Conservation (phyloP, 805 yeast genomes). For the Candida khao-thaluensis region DNA sequence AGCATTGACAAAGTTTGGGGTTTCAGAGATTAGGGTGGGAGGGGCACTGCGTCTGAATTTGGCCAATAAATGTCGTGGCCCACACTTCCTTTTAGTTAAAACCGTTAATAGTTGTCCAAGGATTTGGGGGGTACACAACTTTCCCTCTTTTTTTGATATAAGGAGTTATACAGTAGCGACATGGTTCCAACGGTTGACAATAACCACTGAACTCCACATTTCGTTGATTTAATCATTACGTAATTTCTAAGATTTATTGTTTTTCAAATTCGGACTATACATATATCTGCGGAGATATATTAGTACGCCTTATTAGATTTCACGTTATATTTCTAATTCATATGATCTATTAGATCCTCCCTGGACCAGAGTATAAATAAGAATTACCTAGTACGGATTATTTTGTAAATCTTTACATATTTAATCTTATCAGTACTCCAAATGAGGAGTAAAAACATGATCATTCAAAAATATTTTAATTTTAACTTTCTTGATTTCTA, state of each 20-base stretch:
- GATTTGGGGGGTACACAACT: conserved; percentile 1
- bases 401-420: background rate
- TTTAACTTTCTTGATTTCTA: background rate
- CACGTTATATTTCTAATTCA: too few relatives aligned
- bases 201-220: conserved; percentile 5
- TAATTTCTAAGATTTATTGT: too few relatives aligned
- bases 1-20: too few relatives aligned
- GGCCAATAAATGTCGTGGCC: conserved; percentile 1
- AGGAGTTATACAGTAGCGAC: background rate
- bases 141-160: background rate
- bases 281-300: too few relatives aligned
- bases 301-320: too few relatives aligned
- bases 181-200: conserved; percentile 3
- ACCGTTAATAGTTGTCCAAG: background rate
- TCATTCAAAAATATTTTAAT: background rate
- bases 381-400: too few relatives aligned
- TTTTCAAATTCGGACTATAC: too few relatives aligned
- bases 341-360: too few relatives aligned
- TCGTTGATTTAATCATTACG: conserved; percentile 1
- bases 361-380: too few relatives aligned
- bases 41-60: conserved; percentile 4
- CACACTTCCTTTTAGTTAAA: conserved; percentile 1
- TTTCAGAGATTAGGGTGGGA: too few relatives aligned
- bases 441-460: background rate
- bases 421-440: background rate